Evolutionary conservation across 345 rosid genomes (phyloP), one percentile per base, ranked within the genome.

Genomic region (Lepidium sativum): DNA sequence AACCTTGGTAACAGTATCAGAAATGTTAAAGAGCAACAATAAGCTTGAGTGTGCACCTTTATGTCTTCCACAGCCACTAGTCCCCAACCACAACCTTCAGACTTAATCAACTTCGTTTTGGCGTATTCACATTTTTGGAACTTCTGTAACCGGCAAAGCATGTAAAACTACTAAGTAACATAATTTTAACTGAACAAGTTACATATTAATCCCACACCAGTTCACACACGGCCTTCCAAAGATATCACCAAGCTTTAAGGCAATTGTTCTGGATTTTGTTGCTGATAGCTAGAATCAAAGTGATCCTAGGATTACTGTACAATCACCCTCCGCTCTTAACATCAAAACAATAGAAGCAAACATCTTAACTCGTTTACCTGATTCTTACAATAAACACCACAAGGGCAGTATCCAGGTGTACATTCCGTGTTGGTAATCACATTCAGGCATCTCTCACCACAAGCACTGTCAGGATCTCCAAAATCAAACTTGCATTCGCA

Each of bases 31-130:
- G 44, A 58, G 65, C 38, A 40, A 49, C 2, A 18, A 38, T 17
- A 39, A 50, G 33, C 47, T 37, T 33, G 43, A 16, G 64, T 14
- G 31, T 43, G 55, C 74, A 92, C 99, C 92, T 87, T 84, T 9
- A 94, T 87, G 11, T 86, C 79, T 75, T 86, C 95, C 68, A 78
- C 79, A 69, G 95, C 96, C 55, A 86, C 81, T 39, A 94, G 86
- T 71, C 99, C 99, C 84, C 87, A 87, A 0, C 99, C 99, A 62
- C 97, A 78, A 27, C 92, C 95, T 59, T 87, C 95, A 0, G 82
- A 90, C 81, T 79, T 78, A 59, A 82, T 79, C 79, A 90, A 70
- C 67, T 78, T 84, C n/a, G 86, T 85, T 63, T 83, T 81, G 5
- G 97, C 86, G 72, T 84, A 94, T 70, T 90, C 86, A 65, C 89